Conservation (phyloP, 2,329 filamentous ascomycete species). For the Allantophomopsis cytisporea region DNA sequence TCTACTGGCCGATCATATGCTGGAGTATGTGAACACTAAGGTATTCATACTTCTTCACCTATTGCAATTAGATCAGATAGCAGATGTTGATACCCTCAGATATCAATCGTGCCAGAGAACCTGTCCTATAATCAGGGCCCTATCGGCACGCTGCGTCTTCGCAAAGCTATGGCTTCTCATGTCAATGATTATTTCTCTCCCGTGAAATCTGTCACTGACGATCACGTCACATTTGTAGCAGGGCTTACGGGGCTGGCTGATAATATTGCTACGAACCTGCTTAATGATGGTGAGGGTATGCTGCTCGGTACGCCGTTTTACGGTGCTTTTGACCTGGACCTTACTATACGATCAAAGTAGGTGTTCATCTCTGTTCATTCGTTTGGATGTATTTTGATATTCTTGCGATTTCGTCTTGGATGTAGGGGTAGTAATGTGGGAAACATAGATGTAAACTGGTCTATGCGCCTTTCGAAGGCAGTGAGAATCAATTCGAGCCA, state of each 20-base stretch:
- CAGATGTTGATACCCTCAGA: neutral
- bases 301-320: constrained; percentile 19
- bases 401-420: too few relatives aligned
- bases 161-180: constrained; percentile 17
- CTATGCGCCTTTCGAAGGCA: neutral
- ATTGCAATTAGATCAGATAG: neutral
- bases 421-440: too few relatives aligned
- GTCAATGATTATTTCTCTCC: constrained; percentile 19
- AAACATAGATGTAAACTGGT: constrained; percentile 1
- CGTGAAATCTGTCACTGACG: constrained; percentile 10
- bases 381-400: too few relatives aligned
- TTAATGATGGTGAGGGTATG: constrained; percentile 20
- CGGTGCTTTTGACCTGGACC: constrained; percentile 1
- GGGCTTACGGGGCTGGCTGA: constrained; percentile 21
- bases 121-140: constrained; percentile 24
- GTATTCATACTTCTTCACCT: neutral
- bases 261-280: constrained; percentile 18
- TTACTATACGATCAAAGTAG: constrained; percentile 1
- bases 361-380: neutral
- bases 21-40: constrained; percentile 1
- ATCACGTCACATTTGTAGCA: constrained; percentile 19
- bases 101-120: neutral
- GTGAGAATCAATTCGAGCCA: constrained; percentile 1
- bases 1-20: constrained; percentile 1
- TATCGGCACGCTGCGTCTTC: constrained; percentile 14